A percentile compares a stretch with the other conserved stretches of the same genome.
These are phyloP conservation scores for Fusarium coffeatum DNA, from an alignment of 2,329 filamentous ascomycete genomes.

Conservation along the genomic window DNA sequence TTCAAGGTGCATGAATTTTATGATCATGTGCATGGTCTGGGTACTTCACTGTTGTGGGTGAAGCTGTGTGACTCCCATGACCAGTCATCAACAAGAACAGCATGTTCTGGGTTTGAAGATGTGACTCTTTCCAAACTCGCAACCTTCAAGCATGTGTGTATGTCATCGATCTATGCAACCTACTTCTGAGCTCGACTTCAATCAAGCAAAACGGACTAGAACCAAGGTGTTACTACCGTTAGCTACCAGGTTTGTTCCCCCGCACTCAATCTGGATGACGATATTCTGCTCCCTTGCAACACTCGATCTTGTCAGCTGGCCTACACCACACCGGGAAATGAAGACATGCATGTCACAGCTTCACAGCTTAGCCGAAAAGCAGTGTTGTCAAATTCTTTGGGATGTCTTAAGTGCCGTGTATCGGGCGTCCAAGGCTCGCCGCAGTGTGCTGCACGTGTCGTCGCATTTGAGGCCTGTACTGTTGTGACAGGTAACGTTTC, in stretches of 20 bases:
- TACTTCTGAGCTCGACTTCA: background rate
- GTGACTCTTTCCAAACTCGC: slow-evolving; percentile 20
- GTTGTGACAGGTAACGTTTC: background rate
- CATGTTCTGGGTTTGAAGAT: slow-evolving; percentile 5
- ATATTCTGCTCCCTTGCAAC: background rate
- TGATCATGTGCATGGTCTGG: slow-evolving; percentile 15
- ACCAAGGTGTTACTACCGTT: background rate
- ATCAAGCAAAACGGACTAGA: background rate
- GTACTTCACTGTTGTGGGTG: slow-evolving; percentile 6
- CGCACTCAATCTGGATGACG: background rate
- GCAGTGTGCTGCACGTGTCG: slow-evolving; percentile 6
- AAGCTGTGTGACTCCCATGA: slow-evolving; percentile 12
- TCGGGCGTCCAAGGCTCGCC: slow-evolving; percentile 15
- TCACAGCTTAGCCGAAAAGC: slow-evolving; percentile 30
- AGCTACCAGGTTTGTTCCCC: background rate
- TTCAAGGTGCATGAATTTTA: slow-evolving; percentile 3
- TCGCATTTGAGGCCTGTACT: background rate
- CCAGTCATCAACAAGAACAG: slow-evolving; percentile 15
- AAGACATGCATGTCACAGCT: slow-evolving; percentile 1
- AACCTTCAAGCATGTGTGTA: background rate
- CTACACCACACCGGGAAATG: slow-evolving; percentile 5
- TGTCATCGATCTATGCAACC: background rate
- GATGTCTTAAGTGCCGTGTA: slow-evolving; percentile 23
- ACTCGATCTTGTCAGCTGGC: slow-evolving; percentile 4
- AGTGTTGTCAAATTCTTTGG: slow-evolving; percentile 1